Evolutionary conservation across 2,329 filamentous ascomycete genomes (phyloP), one percentile per base, ranked within the genome.

Genomic region (Calonectria naviculata): DNA sequence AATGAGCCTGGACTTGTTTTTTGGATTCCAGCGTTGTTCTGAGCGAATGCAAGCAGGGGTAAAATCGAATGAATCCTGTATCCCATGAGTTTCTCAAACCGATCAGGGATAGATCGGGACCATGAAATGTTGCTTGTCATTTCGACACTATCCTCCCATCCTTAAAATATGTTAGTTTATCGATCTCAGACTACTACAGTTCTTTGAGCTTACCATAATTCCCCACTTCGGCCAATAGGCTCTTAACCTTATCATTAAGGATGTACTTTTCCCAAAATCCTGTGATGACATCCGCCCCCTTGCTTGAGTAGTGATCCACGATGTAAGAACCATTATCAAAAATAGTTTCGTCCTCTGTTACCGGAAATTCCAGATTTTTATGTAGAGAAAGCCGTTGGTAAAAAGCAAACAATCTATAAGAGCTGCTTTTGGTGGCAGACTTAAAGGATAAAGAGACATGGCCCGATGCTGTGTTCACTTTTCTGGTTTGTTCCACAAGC

Each of bases 81-180:
- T 3, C 67, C 67, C 13, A 28, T 38, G 1, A 41, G 38, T 9
- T 29, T 41, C 17, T 65, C 24, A 5, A 61, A 70, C 12, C 49
- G 29, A n/a, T 49, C 34, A 5, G 62, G 52, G 0, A 70, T n/a
- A 1, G 38, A 44, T 1, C 21, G n/a, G 10, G 60, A 56, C 66
- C 66, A 68, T n/a, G 47, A 58, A 7, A 70, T 52, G 19, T 61
- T 61, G 10, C 38, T 49, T 1, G 24, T 24, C 28, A 70, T 36
- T 26, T 70, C 67, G 8, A 65, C 36, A 26, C 67, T 70, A n/a
- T 70, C 67, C 34, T 70, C 61, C 67, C 67, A 70, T 4, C 36
- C 66, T 65, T 44, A 19, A 21, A 15, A 3, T 8, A n/a, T 15
- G 31, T 64, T 2, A 64, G 61, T 4, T 15, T 21, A 17, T 17